phyloP scores from a whole-genome alignment of 164 flowering plant species.

The Pachysandra terminalis region DNA sequence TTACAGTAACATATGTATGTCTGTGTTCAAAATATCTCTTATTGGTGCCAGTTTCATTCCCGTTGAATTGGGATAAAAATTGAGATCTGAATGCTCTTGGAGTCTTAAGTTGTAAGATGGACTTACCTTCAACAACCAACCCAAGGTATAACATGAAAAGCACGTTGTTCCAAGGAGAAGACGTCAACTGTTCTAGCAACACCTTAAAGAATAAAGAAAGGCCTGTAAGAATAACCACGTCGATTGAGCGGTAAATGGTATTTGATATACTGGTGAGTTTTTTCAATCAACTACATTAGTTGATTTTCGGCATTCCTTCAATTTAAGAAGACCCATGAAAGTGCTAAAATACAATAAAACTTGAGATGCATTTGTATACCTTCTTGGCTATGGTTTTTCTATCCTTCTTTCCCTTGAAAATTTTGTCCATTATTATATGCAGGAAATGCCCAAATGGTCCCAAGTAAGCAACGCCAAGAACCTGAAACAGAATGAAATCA shows the following conservation, averaged over 20 bases:
- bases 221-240: no score
- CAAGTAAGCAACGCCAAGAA: conserved; percentile 77
- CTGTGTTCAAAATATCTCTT: no score
- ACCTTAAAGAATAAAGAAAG: conserved; percentile 48
- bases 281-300: neutral
- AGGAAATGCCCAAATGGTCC: conserved; percentile 93
- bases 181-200: conserved; percentile 73
- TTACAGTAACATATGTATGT: no score
- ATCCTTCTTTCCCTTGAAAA: conserved; percentile 92
- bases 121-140: conserved; percentile 69
- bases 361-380: conserved; percentile 37
- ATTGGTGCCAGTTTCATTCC: no score
- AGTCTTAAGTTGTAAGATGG: neutral
- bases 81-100: neutral
- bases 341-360: conserved; percentile 3
- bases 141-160: conserved; percentile 86
- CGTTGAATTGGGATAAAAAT: neutral
- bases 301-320: neutral
- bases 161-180: conserved; percentile 86
- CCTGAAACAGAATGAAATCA: conserved; percentile 47
- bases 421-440: conserved; percentile 62
- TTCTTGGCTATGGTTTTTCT: conserved; percentile 76
- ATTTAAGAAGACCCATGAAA: neutral
- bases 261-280: neutral
- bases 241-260: neutral